Evolutionary conservation across 2,329 filamentous ascomycete genomes (phyloP).

Genomic region (Diplodia corticola): DNA sequence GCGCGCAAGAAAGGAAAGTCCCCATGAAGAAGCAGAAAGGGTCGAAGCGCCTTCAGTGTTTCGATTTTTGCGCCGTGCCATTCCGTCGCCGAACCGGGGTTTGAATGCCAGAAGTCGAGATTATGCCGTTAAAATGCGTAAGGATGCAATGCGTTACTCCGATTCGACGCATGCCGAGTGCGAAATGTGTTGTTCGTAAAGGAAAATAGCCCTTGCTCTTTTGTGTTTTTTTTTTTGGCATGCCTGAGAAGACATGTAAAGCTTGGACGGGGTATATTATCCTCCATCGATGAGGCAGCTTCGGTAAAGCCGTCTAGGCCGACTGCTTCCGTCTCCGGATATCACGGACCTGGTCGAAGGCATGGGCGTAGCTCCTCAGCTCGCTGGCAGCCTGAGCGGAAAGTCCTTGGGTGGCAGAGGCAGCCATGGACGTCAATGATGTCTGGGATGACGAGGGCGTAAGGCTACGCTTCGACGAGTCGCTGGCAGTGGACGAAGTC

Average conservation of each 20-base stretch:
- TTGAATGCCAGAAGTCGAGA: constrained; percentile 17
- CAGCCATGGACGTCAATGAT: constrained; percentile 78
- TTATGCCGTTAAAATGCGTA: constrained; percentile 22
- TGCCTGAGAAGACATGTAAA: not conserved
- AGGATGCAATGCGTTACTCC: constrained; percentile 19
- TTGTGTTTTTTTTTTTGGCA: not conserved
- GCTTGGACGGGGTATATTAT: not conserved
- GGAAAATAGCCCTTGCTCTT: not conserved
- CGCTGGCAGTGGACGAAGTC: constrained; percentile 30
- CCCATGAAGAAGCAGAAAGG: not conserved
- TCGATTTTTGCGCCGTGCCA: constrained; percentile 18
- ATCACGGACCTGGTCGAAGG: constrained; percentile 80
- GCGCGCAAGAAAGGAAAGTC: constrained; percentile 10
- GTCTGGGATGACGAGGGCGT: constrained; percentile 74
- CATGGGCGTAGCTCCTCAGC: constrained; percentile 80
- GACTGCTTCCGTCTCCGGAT: constrained; percentile 41
- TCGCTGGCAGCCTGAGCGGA: constrained; percentile 78
- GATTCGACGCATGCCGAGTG: constrained; percentile 13
- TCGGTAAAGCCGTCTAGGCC: not conserved
- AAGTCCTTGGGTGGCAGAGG: constrained; percentile 57
- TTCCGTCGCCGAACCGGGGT: constrained; percentile 7
- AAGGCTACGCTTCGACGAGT: constrained; percentile 42
- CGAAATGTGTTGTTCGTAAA: constrained; percentile 7
- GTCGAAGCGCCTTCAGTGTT: not conserved
- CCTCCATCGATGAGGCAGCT: not conserved